Percentiles rank a stretch among this genome's conserved stretches.
Evolutionary conservation across 2,329 filamentous ascomycete species (phyloP).

Genomic region (Colletotrichum tropicale): DNA sequence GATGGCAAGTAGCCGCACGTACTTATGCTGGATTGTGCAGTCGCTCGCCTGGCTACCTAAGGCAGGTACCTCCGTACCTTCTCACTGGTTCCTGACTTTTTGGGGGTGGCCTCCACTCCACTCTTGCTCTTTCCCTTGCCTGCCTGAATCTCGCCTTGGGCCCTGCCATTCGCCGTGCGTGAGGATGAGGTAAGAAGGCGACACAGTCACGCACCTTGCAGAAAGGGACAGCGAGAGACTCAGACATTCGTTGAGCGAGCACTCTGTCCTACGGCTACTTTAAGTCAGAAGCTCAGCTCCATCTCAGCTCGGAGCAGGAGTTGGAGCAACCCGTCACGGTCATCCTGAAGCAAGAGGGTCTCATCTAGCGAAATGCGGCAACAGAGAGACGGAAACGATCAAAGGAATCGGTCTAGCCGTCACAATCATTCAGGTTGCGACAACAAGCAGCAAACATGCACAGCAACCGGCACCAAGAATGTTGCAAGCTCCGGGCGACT

Average conservation of each 20-base stretch:
- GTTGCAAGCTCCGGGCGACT: slow-evolving; percentile 6
- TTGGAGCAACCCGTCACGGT: background rate
- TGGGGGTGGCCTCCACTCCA: background rate
- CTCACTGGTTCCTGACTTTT: background rate
- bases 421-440: background rate
- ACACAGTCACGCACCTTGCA: background rate
- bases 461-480: background rate
- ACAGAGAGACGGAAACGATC: background rate
- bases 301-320: background rate
- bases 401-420: background rate
- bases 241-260: background rate
- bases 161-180: background rate
- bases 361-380: background rate
- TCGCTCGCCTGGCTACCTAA: background rate
- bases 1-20: background rate
- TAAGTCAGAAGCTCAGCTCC: background rate
- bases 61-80: background rate
- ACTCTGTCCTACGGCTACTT: background rate
- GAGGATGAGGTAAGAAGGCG: slow-evolving; percentile 13
- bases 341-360: background rate
- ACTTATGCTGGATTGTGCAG: background rate
- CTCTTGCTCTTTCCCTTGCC: background rate
- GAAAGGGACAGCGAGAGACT: background rate
- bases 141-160: background rate
- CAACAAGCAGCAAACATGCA: background rate